Base-by-base conservation (phyloP, 164 flowering plant species). In the Amborella trichopoda region DNA sequence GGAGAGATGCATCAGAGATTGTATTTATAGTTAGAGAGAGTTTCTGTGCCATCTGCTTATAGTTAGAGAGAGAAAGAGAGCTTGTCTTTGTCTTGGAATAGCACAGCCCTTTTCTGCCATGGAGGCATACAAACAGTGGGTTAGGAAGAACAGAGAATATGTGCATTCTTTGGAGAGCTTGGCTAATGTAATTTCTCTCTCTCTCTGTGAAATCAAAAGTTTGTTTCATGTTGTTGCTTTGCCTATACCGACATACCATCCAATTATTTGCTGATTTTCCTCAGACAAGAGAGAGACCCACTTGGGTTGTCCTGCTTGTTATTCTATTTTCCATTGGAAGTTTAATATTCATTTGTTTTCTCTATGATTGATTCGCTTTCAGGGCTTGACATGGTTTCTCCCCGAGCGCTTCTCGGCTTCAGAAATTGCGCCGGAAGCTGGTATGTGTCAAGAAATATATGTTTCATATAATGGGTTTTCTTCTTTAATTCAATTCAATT, bases 391-490 rank as follows among this genome's bases (percentile, higher is more conserved):
- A 50, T 93, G 96, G 96, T 69, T 93, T 56, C 89, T 93, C 26
- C 99, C 99, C 0, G 99, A 93, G 44, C 74, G 91, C 33, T 88
- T 88, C 62, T 74, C 96, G 16, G 70, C 55, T 10, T 82, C 99
- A 51, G 96, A 93, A 64, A 82, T 93, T 26, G 94, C 83, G 65
- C 95, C 95, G 56, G 99, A 93, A 93, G 95, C 96, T 88, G 99
- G 99, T n/a, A n/a, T n/a, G n/a, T n/a, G n/a, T n/a, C n/a, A n/a
- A n/a, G n/a, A n/a, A n/a, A n/a, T n/a, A n/a, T n/a, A n/a, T n/a
- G n/a, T n/a, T n/a, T n/a, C n/a, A n/a, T n/a, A n/a, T n/a, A n/a
- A n/a, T n/a, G n/a, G n/a, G n/a, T n/a, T n/a, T n/a, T n/a, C n/a
- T n/a, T n/a, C n/a, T n/a, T n/a, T n/a, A n/a, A n/a, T n/a, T n/a